Evolutionary conservation across 1,284 basidiomycete species (phyloP).

Genomic region (Stygiomarasmius scandens): DNA sequence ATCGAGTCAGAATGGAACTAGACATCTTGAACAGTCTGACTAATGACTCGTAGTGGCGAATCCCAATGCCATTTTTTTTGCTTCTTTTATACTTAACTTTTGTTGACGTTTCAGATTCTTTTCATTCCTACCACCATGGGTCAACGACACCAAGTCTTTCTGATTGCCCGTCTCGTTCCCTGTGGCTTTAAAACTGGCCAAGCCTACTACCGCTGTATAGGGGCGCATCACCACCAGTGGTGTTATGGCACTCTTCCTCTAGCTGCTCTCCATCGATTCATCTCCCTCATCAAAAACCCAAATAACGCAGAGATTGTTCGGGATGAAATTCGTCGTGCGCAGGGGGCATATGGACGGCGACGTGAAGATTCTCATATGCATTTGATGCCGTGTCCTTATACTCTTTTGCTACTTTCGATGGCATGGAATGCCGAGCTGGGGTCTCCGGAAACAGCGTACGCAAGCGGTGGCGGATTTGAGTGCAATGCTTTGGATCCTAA

Average conservation of each 20-base stretch:
- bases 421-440: conserved; percentile 27
- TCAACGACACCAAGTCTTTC: conserved; percentile 24
- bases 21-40: too few relatives aligned
- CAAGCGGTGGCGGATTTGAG: conserved; percentile 16
- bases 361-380: conserved; percentile 19
- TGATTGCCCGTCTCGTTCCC: conserved; percentile 21
- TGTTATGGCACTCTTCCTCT: conserved; percentile 37
- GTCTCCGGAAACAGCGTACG: conserved; percentile 13
- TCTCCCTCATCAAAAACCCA: conserved; percentile 34
- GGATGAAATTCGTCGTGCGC: conserved; percentile 32
- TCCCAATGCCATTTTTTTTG: too few relatives aligned
- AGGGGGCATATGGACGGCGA: conserved; percentile 28
- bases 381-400: conserved; percentile 33
- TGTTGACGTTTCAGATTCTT: too few relatives aligned
- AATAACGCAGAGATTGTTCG: conserved; percentile 38
- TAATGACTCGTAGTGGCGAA: too few relatives aligned
- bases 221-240: conserved; percentile 41
- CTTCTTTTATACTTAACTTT: too few relatives aligned
- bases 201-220: conserved; percentile 40
- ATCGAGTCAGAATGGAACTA: too few relatives aligned
- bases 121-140: conserved; percentile 17
- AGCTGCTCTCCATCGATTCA: conserved; percentile 31
- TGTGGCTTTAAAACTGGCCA: conserved; percentile 16
- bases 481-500: conserved; percentile 21
- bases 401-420: conserved; percentile 21